Evolutionary conservation across 2,329 filamentous ascomycete genomes (phyloP), one percentile per base, ranked within the genome.

Genomic region (Colletotrichum sp.): DNA sequence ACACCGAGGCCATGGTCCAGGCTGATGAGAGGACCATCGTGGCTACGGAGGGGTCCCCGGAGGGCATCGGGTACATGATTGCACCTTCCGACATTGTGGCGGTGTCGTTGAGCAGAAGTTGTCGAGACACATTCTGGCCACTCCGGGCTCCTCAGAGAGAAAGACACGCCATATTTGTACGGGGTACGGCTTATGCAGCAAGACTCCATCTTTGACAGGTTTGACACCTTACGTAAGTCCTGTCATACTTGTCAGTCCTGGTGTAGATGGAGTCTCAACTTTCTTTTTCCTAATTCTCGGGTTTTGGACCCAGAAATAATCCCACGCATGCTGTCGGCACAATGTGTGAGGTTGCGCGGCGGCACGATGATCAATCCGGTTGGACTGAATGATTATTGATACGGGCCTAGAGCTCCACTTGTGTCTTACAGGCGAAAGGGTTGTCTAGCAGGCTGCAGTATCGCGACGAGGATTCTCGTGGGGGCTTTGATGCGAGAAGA

Each of bases 1-100:
- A 57, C 2, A 76, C 34, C 15, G 52, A 63, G 13, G 67, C 44
- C 75, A 78, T 77, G 26, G 66, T 28, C 75, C 77, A 78, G 5
- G 69, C 65, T 18, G 72, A 68, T 2, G 44, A 55, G 6, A 68
- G 49, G 13, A 68, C 49, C 65, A 30, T 57, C n/a, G 30, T 36
- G 10, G 49, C 65, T 1, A 68, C n/a, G 1, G 65, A 36, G 8
- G 65, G 65, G 24, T 59, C 49, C 13, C 65, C 49, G 18, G 65
- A 68, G 65, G 65, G 65, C 65, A 68, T 68, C 21, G 65, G 30
- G 49, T 57, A 68, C 65, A 68, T 68, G 30, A 68, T 57, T 30
- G 65, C 65, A 18, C 65, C 65, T 36, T 68, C 65, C 9, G 65
- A 68, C 65, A 68, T 68, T 26, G 32, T n/a, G 49, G 8, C 24